A percentile compares a stretch with the other conserved stretches of the same genome.
These are phyloP conservation scores for Coemansia sp. DNA, from an alignment of 192 early-diverging fungal genomes.

Conservation along the genomic window DNA sequence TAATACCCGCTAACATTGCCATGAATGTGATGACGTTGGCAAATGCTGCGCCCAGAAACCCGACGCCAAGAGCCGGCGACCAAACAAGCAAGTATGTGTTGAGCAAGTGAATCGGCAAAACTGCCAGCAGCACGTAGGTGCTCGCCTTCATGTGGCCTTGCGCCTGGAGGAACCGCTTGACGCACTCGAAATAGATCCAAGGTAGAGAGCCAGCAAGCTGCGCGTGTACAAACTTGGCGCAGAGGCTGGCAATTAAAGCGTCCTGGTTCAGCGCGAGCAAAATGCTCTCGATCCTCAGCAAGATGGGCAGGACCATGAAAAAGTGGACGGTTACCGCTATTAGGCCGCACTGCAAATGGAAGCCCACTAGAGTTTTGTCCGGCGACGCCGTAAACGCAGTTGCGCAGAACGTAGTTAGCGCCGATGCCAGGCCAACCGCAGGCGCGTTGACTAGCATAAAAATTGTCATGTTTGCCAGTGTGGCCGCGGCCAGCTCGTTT, in stretches of 20 bases:
- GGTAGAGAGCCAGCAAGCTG: slow-evolving; percentile 72
- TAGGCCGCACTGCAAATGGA: slow-evolving; percentile 76
- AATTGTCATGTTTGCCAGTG: slow-evolving; percentile 70
- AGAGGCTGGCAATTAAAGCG: slow-evolving; percentile 60
- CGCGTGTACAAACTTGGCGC: slow-evolving; percentile 64
- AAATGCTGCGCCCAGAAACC: slow-evolving; percentile 81
- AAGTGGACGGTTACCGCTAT: slow-evolving; percentile 68
- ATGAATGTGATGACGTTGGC: slow-evolving; percentile 74
- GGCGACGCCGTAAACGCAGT: slow-evolving; percentile 67
- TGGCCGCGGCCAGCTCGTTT: slow-evolving; percentile 64
- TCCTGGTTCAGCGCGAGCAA: slow-evolving; percentile 76
- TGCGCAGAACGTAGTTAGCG: slow-evolving; percentile 73
- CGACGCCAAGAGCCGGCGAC: slow-evolving; percentile 60
- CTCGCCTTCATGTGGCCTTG: slow-evolving; percentile 89
- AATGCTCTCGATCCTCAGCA: slow-evolving; percentile 68
- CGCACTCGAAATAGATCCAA: slow-evolving; percentile 75
- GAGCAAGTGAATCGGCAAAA: slow-evolving; percentile 69
- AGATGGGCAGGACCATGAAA: slow-evolving; percentile 66
- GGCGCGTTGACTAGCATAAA: slow-evolving; percentile 65
- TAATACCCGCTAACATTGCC: slow-evolving; percentile 63
- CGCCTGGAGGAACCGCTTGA: slow-evolving; percentile 82
- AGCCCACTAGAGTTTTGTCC: slow-evolving; percentile 64
- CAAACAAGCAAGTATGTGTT: slow-evolving; percentile 81
- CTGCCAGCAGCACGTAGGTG: slow-evolving; percentile 68
- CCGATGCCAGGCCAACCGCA: slow-evolving; percentile 62